These are phyloP conservation scores for Ustilago shanxiensis DNA, from an alignment of 1,284 basidiomycete species.

Conservation along the genomic window DNA sequence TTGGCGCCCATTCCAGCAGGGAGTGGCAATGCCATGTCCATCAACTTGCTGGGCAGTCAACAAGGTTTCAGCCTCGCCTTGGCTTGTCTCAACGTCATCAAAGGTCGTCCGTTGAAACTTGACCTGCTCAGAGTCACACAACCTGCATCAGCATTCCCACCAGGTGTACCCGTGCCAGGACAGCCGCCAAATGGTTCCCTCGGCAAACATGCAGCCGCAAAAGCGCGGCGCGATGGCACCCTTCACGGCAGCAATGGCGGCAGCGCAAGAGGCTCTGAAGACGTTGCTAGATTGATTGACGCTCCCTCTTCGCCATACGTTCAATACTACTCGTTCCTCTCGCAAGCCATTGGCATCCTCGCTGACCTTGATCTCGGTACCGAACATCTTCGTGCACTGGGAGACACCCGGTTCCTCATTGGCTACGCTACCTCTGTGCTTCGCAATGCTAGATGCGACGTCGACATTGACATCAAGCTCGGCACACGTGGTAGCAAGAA, in stretches of 20 bases:
- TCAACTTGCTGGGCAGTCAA: constrained; percentile 76
- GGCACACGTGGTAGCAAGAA: constrained; percentile 54
- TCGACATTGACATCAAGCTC: constrained; percentile 63
- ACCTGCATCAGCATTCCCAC: constrained; percentile 69
- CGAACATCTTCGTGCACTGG: constrained; percentile 90
- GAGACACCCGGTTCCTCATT: constrained; percentile 87
- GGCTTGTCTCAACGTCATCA: constrained; percentile 87
- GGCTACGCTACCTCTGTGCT: constrained; percentile 77
- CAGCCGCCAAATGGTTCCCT: constrained; percentile 3
- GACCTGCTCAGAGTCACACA: constrained; percentile 87
- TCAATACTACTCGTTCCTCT: constrained; percentile 84
- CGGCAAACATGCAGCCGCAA: constrained; percentile 14
- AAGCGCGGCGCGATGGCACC: constrained; percentile 9
- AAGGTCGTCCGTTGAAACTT: constrained; percentile 81
- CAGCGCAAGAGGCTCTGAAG: constrained; percentile 28
- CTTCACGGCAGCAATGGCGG: constrained; percentile 22
- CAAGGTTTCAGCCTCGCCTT: constrained; percentile 65
- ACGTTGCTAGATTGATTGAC: constrained; percentile 38
- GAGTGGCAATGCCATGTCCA: constrained; percentile 82
- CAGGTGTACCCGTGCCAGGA: constrained; percentile 37
- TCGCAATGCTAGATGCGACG: constrained; percentile 56
- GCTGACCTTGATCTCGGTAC: constrained; percentile 84
- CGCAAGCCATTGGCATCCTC: constrained; percentile 88
- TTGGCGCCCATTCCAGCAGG: constrained; percentile 90
- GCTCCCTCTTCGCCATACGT: constrained; percentile 51